Evolutionary conservation across 2,329 filamentous ascomycete species (phyloP), one percentile per base, ranked within the genome.

Genomic region (Diaporthe citriasiana): DNA sequence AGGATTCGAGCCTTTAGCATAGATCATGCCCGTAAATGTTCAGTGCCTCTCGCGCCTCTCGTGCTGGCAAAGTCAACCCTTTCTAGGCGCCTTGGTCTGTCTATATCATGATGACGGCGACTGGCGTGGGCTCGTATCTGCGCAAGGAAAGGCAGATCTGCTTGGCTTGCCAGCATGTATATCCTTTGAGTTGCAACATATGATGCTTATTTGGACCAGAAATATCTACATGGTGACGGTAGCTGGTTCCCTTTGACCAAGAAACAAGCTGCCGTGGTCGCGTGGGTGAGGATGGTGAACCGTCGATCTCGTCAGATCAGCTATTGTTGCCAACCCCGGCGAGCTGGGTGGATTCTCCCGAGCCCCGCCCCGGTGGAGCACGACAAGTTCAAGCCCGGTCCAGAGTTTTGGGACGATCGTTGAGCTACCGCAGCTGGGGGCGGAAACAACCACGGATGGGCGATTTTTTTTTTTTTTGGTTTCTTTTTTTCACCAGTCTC

Each of bases 261-360:
- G n/a, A 27, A 42, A 27, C n/a, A 60, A 27, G 19, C 7, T 3
- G 35, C 35, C 35, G 56, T 3, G 56, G 35, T 60, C 30, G 27
- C 13, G 15, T 33, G 53, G 56, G 6, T 15, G 13, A 25, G 35
- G n/a, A 15, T 40, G 57, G 25, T 60, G 38, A 27, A 22, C 27
- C 40, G 60, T 65, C 60, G 42, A 65, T 65, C 42, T 50, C 22
- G 42, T n/a, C 42, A 47, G 60, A 50, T 50, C 60, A 50, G 27
- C 27, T 12, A 13, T 33, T 47, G 27, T 47, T 40, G 25, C 27
- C 40, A 47, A 47, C 59, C 59, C 40, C 30, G 53, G 27, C 9
- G 25, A 33, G 59, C 40, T 30, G 30, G 33, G 42, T 65, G 59
- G 59, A 22, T 22, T 47, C 42, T n/a, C 40, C 40, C 47, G 59